Conservation (phyloP, 1,139 yeast species). For the Waltiozyma sp. region DNA sequence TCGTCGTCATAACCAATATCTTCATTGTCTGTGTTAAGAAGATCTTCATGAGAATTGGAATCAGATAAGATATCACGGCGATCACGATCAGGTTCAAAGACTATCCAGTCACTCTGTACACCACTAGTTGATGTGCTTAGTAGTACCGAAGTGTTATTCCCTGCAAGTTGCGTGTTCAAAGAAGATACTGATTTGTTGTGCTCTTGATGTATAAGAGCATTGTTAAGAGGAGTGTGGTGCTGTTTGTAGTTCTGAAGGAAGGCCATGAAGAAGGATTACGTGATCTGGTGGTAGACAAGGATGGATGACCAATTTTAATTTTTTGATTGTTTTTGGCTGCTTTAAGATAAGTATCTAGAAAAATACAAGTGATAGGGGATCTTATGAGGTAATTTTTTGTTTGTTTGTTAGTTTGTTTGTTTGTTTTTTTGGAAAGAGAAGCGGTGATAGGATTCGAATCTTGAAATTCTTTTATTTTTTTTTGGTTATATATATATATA, state of each 20-base stretch:
- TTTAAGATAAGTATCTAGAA: too few species aligned
- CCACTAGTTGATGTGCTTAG: constrained; percentile 6
- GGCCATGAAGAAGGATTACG: background rate
- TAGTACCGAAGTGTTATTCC: background rate
- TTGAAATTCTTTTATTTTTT: too few species aligned
- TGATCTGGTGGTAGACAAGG: background rate
- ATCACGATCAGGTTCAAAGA: constrained; percentile 12
- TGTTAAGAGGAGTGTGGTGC: background rate
- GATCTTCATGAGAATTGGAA: constrained; percentile 4
- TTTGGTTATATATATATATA: too few species aligned
- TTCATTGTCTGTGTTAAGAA: background rate
- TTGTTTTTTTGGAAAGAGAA: too few species aligned
- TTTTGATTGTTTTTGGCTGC: too few species aligned
- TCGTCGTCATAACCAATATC: constrained; percentile 8
- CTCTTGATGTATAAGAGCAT: background rate
- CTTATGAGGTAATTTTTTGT: too few species aligned
- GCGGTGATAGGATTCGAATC: too few species aligned
- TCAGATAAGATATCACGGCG: constrained; percentile 13
- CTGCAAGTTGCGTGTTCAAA: background rate
- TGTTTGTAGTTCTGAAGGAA: background rate
- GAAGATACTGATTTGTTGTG: background rate
- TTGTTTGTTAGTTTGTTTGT: too few species aligned
- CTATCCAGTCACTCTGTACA: constrained; percentile 17
- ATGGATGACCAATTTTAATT: too few species aligned
- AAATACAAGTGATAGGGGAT: too few species aligned